Evolutionary conservation across 257 asterid species (phyloP), one percentile per base, ranked within the genome.

Genomic region (Rubia yunnanensis): DNA sequence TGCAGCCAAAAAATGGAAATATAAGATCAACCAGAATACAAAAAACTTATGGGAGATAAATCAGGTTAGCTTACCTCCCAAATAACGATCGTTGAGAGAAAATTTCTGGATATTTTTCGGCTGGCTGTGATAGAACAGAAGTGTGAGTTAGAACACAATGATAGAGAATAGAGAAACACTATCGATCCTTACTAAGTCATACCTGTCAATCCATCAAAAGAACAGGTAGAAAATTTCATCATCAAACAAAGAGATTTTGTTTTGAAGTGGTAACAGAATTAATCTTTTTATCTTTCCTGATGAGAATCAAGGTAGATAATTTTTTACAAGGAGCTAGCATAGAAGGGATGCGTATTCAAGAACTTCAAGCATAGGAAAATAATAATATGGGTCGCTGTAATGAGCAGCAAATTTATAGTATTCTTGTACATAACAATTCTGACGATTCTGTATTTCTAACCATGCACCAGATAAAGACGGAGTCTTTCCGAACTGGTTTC

Each of bases 81-180:
- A 80, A 82, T 28, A 88, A 30, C 31, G 92, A 83, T 63, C 83
- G 83, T 59, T 77, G 27, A 24, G 88, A 73, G 76, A 89, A 83
- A 64, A 89, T 57, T 61, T 76, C 78, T 4, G 96, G 96, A 70
- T 73, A 89, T 68, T 86, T 84, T 46, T 89, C 91, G 64, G 92
- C 96, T 39, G 96, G 96, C 96, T 89, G 59, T 70, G 57, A 66
- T 57, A 54, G 11, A 65, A 49, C 10, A 32, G 20, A 24, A 38
- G 23, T 13, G 15, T 9, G 10, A 22, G 54, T 58, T 27, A 31
- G 11, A 65, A n/a, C 24, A 35, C 35, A 44, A 57, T 53, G 35
- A 69, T 34, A 62, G 46, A 70, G 63, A 55, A 67, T 28, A 5
- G 31, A 14, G 32, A 14, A 22, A 22, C 18, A 61, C n/a, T 20